Evolutionary conservation across 352 stramenopile genomes (phyloP), one percentile per base, ranked within the genome.

Genomic region (Halophytophthora batemanensis): DNA sequence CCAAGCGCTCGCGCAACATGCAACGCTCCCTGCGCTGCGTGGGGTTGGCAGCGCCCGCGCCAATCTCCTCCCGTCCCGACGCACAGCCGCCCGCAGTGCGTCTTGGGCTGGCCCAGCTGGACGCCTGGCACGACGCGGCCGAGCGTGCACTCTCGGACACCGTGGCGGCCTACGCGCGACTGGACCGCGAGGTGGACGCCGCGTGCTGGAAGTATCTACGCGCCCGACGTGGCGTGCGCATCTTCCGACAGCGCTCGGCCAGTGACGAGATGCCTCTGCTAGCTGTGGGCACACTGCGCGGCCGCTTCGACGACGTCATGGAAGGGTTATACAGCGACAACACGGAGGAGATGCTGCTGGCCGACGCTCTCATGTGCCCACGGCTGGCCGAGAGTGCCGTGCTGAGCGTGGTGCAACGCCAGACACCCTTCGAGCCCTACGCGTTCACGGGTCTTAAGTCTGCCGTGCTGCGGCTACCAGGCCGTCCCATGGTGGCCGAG

Each of bases 371-470:
- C 49, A 70, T 59, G 12, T 73, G 61, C 36, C 57, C 68, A 11
- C 54, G 60, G 31, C 37, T 73, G 17, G 31, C 54, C 15, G 66
- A 71, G 12, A 71, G 69, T n/a, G 56, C 58, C 3, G 64, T 82
- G 34, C 66, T 82, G 1, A 65, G 75, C 21, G 52, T 53, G 6
- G 58, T 65, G 10, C 56, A 74, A 35, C 55, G 55, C 12, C 56
- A 66, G 17, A 66, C 65, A 13, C 1, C 48, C 11, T 59, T 52
- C 35, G 63, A 74, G 19, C 68, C 68, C 0, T 74, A 66, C 53
- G 51, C 29, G 13, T 82, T 79, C 52, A 62, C 69, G 2, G 71
- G 69, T 14, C 56, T 82, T 57, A 79, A 79, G 50, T 74, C 66
- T 54, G 42, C 59, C 19, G 70, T 63, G 3, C 50, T 74, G 19